Evolutionary conservation across 257 asterid species (phyloP).

Genomic region (Solanum megistacrolobum): DNA sequence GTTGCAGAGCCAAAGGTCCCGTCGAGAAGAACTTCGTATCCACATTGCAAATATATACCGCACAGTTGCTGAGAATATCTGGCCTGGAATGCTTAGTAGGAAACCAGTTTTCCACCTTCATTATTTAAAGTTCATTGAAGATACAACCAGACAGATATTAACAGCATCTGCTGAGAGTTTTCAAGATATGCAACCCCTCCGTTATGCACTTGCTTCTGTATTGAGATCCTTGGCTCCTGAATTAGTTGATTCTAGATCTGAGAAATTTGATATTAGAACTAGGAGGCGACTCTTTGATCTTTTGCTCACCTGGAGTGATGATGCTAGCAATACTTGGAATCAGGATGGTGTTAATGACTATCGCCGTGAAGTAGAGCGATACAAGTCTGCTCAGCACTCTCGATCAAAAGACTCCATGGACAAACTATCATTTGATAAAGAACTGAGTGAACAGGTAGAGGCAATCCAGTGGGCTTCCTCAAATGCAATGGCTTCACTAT

Average conservation of each 20-base stretch:
- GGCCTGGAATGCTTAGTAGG: slow-evolving; percentile 96
- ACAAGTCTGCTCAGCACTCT: slow-evolving; percentile 86
- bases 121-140: slow-evolving; percentile 87
- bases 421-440: slow-evolving; percentile 90
- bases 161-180: slow-evolving; percentile 74
- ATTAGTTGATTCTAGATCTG: slow-evolving; percentile 91
- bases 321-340: slow-evolving; percentile 77
- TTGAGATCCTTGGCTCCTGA: slow-evolving; percentile 94
- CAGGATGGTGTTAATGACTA: slow-evolving; percentile 90
- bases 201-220: slow-evolving; percentile 91
- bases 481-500: slow-evolving; percentile 98
- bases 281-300: slow-evolving; percentile 93
- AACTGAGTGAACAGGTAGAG: slow-evolving; percentile 91
- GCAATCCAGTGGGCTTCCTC: slow-evolving; percentile 98
- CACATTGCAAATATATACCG: slow-evolving; percentile 85
- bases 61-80: slow-evolving; percentile 80
- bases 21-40: slow-evolving; percentile 92
- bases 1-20: slow-evolving; percentile 87
- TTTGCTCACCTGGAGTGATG: slow-evolving; percentile 92
- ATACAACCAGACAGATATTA: slow-evolving; percentile 66
- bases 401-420: slow-evolving; percentile 93
- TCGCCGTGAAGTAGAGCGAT: slow-evolving; percentile 98
- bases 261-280: slow-evolving; percentile 84
- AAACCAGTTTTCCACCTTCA: slow-evolving; percentile 95
- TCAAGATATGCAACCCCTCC: slow-evolving; percentile 87